Evolutionary conservation across 768 basidiomycete genomes (phyloP), one percentile per base, ranked within the genome.

Genomic region (Tricholoma hemisulphureum): DNA sequence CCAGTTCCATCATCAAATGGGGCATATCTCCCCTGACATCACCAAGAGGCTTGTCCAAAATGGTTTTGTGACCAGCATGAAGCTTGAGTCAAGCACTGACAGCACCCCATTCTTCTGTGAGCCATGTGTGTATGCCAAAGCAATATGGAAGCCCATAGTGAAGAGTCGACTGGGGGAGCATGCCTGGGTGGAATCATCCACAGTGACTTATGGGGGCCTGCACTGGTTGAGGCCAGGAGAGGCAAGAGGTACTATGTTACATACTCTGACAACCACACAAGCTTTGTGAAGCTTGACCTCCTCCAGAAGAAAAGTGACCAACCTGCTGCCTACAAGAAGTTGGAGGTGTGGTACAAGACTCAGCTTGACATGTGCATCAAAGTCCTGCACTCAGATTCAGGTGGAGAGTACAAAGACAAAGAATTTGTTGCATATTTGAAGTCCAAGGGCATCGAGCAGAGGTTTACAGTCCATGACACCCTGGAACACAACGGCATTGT

Each of bases 381-480:
- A 51, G 24, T 39, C 6, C 55, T 82, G 1, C 75, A 72, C 43
- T 73, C 72, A 0, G 79, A 83, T 64, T 63, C 66, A 9, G 78
- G 81, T 1, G 76, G 13, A 24, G n/a, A n/a, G n/a, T n/a, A n/a
- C n/a, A n/a, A n/a, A n/a, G n/a, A n/a, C n/a, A n/a, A n/a, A n/a
- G n/a, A 29, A 16, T 23, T 24, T 8, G 20, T 46, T 21, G 45
- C 16, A 7, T 20, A 21, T 21, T 16, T 21, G 4, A 46, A 26
- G 9, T 7, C 20, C 8, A 46, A 20, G 20, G 21, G 3, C 45
- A 20, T 14, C 20, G 20, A 46, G 45, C 26, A 14, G 34, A 14
- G 29, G 10, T 31, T 31, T 5, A 10, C 10, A 10, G 29, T 31
- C 10, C n/a, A n/a, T n/a, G n/a, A n/a, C n/a, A n/a, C n/a, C n/a